A percentile compares a stretch with the other conserved stretches of the same genome.
Evolutionary conservation across 2,329 filamentous ascomycete species (phyloP).

Genomic region (Xylariaceae sp.): DNA sequence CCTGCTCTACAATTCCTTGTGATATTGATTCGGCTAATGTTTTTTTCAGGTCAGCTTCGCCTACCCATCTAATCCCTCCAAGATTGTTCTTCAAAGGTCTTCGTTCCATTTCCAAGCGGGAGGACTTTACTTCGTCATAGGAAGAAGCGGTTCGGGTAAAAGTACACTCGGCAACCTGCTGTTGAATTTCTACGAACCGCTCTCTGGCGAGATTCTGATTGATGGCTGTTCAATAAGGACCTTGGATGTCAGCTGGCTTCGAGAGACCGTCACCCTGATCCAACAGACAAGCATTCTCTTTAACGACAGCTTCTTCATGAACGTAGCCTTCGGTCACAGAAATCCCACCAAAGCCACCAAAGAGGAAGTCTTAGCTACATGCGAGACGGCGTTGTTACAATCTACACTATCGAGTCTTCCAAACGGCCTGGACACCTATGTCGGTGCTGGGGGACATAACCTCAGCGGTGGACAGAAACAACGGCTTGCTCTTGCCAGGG

Average conservation of each 20-base stretch:
- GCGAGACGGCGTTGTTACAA: conserved; percentile 63
- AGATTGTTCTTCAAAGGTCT: conserved; percentile 53
- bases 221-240: conserved; percentile 59
- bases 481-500: conserved; percentile 72
- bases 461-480: conserved; percentile 85
- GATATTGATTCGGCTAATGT: conserved; percentile 15
- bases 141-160: conserved; percentile 85
- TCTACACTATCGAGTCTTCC: conserved; percentile 63
- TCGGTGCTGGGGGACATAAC: conserved; percentile 63
- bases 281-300: conserved; percentile 81
- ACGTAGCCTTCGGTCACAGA: conserved; percentile 66
- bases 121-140: conserved; percentile 74
- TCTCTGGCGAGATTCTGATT: conserved; percentile 60
- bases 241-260: conserved; percentile 66
- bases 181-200: conserved; percentile 67
- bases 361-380: conserved; percentile 56
- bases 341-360: conserved; percentile 44
- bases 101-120: conserved; percentile 67
- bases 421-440: conserved; percentile 62
- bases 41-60: conserved; percentile 64
- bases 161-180: conserved; percentile 81
- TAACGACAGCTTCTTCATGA: conserved; percentile 70
- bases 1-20: not conserved
- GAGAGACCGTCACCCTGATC: conserved; percentile 70
- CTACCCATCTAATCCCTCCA: conserved; percentile 66